phyloP scores from a whole-genome alignment of 2,329 filamentous ascomycete genomes.

The Dactylella cylindrospora region DNA sequence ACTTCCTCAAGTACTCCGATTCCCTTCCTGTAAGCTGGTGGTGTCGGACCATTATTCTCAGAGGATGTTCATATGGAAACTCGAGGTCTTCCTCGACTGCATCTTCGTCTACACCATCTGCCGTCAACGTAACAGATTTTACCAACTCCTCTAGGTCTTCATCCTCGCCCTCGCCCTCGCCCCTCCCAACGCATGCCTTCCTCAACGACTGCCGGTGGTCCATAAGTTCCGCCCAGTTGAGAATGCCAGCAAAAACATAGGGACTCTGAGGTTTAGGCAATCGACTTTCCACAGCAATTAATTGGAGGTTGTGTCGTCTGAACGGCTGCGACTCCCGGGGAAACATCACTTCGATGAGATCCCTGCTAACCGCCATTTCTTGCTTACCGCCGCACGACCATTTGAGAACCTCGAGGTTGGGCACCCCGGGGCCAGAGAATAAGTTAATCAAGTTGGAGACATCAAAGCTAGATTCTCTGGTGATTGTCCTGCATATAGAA shows the following conservation, averaged over 20 bases:
- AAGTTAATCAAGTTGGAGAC: constrained; percentile 17
- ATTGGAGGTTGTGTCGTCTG: constrained; percentile 22
- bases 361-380: constrained; percentile 22
- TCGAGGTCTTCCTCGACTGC: constrained; percentile 6
- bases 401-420: constrained; percentile 30
- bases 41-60: constrained; percentile 7
- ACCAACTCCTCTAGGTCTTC: background rate
- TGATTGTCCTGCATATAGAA: constrained; percentile 31
- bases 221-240: constrained; percentile 27
- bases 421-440: constrained; percentile 22
- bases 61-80: constrained; percentile 25
- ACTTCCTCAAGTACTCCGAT: constrained; percentile 14
- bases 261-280: constrained; percentile 23
- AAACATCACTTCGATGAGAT: constrained; percentile 15
- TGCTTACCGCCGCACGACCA: constrained; percentile 31
- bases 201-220: constrained; percentile 12
- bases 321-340: background rate
- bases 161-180: background rate
- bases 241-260: constrained; percentile 21
- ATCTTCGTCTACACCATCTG: constrained; percentile 11
- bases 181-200: constrained; percentile 8
- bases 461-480: constrained; percentile 34
- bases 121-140: constrained; percentile 13
- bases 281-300: constrained; percentile 34
- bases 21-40: constrained; percentile 8